Percentiles rank a stretch among this genome's conserved stretches.
Evolutionary conservation across 163 green algal species (phyloP).

Genomic region (Scenedesmus sp.): DNA sequence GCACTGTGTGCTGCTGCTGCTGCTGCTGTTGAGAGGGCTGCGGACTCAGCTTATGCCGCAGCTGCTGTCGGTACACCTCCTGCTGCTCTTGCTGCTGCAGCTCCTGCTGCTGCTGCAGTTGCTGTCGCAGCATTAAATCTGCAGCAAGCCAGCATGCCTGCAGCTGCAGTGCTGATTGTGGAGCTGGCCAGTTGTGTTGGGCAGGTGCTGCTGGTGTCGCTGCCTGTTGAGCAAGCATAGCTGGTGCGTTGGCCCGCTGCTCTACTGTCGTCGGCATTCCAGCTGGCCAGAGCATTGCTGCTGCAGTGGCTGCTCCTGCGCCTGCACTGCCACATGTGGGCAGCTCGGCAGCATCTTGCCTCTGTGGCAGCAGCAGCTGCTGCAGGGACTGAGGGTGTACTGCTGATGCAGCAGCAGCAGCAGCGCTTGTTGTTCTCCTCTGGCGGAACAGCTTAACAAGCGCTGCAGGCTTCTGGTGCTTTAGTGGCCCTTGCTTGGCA

Average conservation of each 20-base stretch:
- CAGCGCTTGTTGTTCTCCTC: background rate
- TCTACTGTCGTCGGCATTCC: background rate
- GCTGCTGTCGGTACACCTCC: background rate
- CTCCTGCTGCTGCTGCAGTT: background rate
- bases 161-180: background rate
- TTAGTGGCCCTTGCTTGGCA: background rate
- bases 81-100: slow-evolving; percentile 1
- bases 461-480: background rate
- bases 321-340: background rate
- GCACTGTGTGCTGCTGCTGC: background rate
- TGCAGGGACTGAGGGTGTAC: background rate
- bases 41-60: background rate
- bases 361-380: background rate
- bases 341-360: background rate
- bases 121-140: background rate
- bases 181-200: background rate
- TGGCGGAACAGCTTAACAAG: background rate
- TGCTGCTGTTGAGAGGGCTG: background rate
- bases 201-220: background rate
- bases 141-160: background rate
- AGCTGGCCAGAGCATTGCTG: background rate
- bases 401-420: background rate
- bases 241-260: background rate
- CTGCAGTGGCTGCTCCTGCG: background rate
- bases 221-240: background rate